A percentile compares a stretch with the other conserved stretches of the same genome.
phyloP scores from a whole-genome alignment of 148 eudicot species.

The Gaultheria prostrata region DNA sequence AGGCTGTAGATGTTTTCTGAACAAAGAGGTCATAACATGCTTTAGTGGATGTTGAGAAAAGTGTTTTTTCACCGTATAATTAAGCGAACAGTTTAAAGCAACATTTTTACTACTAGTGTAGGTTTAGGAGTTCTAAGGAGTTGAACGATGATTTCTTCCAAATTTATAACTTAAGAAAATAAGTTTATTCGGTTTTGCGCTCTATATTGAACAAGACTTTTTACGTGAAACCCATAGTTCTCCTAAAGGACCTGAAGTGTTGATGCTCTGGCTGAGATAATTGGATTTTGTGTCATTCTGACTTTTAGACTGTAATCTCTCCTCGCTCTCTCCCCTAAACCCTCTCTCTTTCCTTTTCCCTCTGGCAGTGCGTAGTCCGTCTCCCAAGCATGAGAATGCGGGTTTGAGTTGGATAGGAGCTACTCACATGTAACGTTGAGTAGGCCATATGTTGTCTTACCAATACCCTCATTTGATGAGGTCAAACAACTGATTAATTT shows the following conservation, averaged over 20 bases:
- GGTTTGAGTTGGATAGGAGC: not conserved
- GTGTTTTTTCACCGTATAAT: not conserved
- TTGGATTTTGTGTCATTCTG: not conserved
- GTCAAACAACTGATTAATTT: not conserved
- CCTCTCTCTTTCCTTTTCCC: not conserved
- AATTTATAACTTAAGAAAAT: not conserved
- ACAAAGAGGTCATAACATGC: not conserved
- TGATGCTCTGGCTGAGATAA: not conserved
- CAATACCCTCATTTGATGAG: not conserved
- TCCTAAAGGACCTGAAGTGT: not conserved
- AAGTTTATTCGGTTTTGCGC: not conserved
- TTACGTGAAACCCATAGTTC: not conserved
- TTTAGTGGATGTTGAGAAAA: not conserved
- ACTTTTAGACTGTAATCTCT: not conserved
- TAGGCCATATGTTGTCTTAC: not conserved
- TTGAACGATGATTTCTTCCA: not conserved
- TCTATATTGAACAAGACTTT: not conserved
- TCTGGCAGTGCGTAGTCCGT: not conserved
- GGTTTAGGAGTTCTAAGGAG: not conserved
- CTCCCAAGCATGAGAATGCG: too few relatives aligned
- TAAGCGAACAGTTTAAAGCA: not conserved
- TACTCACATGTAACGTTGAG: not conserved
- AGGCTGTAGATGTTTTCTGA: too few relatives aligned
- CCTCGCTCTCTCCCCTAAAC: not conserved
- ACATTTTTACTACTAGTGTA: not conserved